Conservation (phyloP, 2,329 filamentous ascomycete genomes). For the Epichloe scottii region DNA sequence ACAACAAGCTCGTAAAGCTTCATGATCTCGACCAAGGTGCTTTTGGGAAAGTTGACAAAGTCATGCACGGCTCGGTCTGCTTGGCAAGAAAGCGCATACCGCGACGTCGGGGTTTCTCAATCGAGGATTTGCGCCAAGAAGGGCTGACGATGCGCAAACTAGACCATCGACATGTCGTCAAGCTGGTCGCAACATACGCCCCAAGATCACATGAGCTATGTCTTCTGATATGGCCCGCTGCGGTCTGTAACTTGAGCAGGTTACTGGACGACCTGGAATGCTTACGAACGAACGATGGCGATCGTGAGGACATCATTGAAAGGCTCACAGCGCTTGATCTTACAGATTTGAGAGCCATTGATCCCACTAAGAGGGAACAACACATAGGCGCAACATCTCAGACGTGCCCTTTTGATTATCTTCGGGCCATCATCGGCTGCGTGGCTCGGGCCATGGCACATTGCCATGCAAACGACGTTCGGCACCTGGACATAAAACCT, state of each 20-base stretch:
- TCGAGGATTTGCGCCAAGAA: conserved; percentile 31
- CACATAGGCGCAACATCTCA: conserved; percentile 9
- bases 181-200: conserved; percentile 34
- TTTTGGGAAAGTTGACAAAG: conserved; percentile 32
- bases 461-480: conserved; percentile 28
- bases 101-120: conserved; percentile 22
- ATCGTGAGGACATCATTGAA: conserved; percentile 27
- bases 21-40: conserved; percentile 29
- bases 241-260: conserved; percentile 30
- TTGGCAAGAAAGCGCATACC: conserved; percentile 33
- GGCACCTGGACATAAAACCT: conserved; percentile 36
- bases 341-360: conserved; percentile 23
- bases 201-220: conserved; percentile 27
- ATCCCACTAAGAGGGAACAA: conserved; percentile 13
- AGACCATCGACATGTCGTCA: conserved; percentile 34
- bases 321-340: conserved; percentile 27
- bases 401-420: conserved; percentile 27
- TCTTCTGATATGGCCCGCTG: conserved; percentile 34
- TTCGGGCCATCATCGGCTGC: conserved; percentile 31
- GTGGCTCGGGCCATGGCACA: conserved; percentile 30
- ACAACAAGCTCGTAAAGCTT: conserved; percentile 18
- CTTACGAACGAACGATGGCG: conserved; percentile 24
- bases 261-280: conserved; percentile 31
- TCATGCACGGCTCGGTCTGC: conserved; percentile 27
- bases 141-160: conserved; percentile 34